Evolutionary conservation across 2,329 filamentous ascomycete genomes (phyloP), one percentile per base, ranked within the genome.

Genomic region (Clarireedia paspali): DNA sequence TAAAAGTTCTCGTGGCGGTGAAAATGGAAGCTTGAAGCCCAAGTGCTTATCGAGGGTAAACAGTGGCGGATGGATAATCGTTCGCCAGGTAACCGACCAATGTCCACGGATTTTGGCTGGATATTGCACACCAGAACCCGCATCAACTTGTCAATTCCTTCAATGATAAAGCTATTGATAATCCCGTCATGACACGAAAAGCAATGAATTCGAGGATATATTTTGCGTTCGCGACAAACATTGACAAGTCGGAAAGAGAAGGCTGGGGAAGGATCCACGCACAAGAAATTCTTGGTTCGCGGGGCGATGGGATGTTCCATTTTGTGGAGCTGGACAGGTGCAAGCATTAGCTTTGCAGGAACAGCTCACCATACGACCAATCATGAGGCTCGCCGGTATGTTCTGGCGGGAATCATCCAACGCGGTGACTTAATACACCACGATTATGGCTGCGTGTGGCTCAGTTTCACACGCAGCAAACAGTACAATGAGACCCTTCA

Each of bases 31-130:
- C 17, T 17, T 6, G 38, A 14, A n/a, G 15, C 15, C 7, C 7
- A 38, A 38, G 55, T 39, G 36, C 50, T 53, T 53, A 50, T 49
- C 36, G 24, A 24, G 5, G 4, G 38, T 57, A 57, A 53, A 53
- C 45, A 57, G 38, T 40, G 7, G 30, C 5, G 3, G 24, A 20
- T 34, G 40, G 44, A 23, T 24, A 27, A n/a, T 50, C 17, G 55
- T 57, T 57, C 55, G 26, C 55, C 24, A 40, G 55, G 55, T 30
- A 53, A 57, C 50, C 36, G 53, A 47, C 10, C 27, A 10, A 30
- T 30, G 27, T 30, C 27, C 7, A 30, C 7, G 27, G 9, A 30
- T 30, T 30, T 30, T 30, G 27, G 27, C 27, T 30, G 27, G 27
- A 30, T 30, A 3, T 10, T 30, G 27, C 27, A 2, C 27, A 9